Evolutionary conservation across 2,329 filamentous ascomycete genomes (phyloP), one percentile per base, ranked within the genome.

Genomic region (Phaeosphaeriaceae sp.): DNA sequence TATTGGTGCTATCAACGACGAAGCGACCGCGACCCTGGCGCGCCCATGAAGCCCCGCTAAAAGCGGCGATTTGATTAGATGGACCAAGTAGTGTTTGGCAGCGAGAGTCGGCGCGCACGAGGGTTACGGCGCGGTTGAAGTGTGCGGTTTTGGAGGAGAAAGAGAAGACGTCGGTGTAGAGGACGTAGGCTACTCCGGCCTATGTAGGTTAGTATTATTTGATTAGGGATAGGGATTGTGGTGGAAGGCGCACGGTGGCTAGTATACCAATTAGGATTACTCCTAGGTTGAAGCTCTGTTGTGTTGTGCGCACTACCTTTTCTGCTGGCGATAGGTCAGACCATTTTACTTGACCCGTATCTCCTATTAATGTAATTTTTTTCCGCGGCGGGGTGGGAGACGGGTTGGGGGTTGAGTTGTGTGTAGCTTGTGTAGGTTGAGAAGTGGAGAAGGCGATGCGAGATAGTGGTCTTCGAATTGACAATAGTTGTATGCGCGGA

Each of bases 281-380:
- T 58, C 87, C 81, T 58, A 96, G 85, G 74, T 97, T 97, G 78
- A 96, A 88, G 13, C 87, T 89, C 74, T 97, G 93, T 74, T 97
- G 92, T 0, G 90, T 93, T 7, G 91, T 89, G 32, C 93, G 84
- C 18, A 88, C 88, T 2, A 87, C 86, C 73, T 96, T 97, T 71
- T 97, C 93, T 39, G 78, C 78, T 0, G 76, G 78, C 1, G 87
- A 91, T 2, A 97, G 82, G 46, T 94, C 81, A 3, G 79, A 81
- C 93, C 93, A 97, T 3, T 86, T 84, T 1, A 96, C 86, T 56
- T 83, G 81, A 6, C 93, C 93, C 66, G 91, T 88, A 63, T 97
- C 93, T 63, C 91, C 94, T 65, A 92, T 87, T 0, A 93, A 83
- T 0, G 92, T 96, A 20, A 97, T 86, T 32, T 86, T 81, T 65